Conservation (phyloP, 257 asterid species). For the Primulina eburnea region DNA sequence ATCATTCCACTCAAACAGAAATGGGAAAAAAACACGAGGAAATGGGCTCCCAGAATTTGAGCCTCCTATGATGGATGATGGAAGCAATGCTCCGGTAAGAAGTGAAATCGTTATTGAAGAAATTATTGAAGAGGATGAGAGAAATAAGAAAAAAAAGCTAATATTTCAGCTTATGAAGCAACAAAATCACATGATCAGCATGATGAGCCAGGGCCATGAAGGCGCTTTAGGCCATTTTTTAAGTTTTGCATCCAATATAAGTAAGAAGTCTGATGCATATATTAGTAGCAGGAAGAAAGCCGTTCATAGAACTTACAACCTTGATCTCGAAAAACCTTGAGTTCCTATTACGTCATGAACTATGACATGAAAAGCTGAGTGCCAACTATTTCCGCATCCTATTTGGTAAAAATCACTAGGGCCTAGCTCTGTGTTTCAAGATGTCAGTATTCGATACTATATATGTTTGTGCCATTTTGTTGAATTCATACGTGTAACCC, state of each 20-base stretch:
- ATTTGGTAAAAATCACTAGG: background rate
- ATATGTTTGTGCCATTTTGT: background rate
- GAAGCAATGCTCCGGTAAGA: background rate
- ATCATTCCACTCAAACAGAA: background rate
- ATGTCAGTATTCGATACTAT: background rate
- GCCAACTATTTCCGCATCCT: background rate
- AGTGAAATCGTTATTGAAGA: background rate
- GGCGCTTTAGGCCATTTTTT: constrained; percentile 28
- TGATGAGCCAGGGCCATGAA: background rate
- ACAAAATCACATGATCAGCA: background rate
- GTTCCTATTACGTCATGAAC: background rate
- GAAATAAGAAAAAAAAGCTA: background rate
- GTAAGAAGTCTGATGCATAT: constrained; percentile 50
- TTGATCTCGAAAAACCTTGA: background rate
- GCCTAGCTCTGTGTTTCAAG: background rate
- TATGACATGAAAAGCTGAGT: background rate
- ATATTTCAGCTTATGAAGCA: background rate
- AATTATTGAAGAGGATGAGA: background rate
- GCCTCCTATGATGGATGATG: background rate
- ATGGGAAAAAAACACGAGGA: constrained; percentile 1
- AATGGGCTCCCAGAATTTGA: no score
- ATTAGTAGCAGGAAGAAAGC: constrained; percentile 38
- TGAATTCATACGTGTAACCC: no score
- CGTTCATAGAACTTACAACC: background rate
- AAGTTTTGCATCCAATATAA: constrained; percentile 41